Conservation (phyloP, 1,284 basidiomycete genomes). For the Ustilago hordei region DNA sequence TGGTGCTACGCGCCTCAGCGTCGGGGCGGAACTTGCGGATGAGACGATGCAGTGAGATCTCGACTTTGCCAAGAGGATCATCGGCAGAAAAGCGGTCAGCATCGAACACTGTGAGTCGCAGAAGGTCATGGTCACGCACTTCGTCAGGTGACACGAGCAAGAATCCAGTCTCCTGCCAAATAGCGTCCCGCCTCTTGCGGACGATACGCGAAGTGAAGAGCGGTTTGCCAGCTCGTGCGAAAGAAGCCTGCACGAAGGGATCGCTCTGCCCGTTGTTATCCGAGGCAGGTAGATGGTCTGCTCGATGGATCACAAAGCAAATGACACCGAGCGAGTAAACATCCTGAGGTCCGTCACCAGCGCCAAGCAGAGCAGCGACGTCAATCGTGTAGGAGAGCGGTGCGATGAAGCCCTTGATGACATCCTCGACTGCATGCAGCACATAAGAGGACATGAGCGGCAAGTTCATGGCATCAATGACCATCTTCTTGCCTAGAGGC, state of each 20-base stretch:
- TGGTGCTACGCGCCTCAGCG: conserved; percentile 28
- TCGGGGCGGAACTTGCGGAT: conserved; percentile 43
- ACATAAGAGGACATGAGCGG: conserved; percentile 64
- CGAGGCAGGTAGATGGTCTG: conserved; percentile 56
- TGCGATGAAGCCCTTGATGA: conserved; percentile 62
- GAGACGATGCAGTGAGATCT: conserved; percentile 56
- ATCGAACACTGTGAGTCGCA: conserved; percentile 61
- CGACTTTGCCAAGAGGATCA: conserved; percentile 64
- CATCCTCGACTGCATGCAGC: conserved; percentile 57
- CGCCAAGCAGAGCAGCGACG: conserved; percentile 54
- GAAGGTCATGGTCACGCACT: conserved; percentile 57
- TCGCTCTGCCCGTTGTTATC: conserved; percentile 62
- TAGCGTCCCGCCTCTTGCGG: conserved; percentile 50
- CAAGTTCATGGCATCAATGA: conserved; percentile 67
- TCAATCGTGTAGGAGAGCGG: conserved; percentile 63
- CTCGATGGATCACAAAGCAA: conserved; percentile 59
- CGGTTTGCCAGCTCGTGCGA: conserved; percentile 59
- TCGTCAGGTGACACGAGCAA: conserved; percentile 61
- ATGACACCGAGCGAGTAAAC: conserved; percentile 61
- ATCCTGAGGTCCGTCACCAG: conserved; percentile 60
- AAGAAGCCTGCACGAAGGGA: conserved; percentile 61
- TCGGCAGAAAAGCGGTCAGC: conserved; percentile 67
- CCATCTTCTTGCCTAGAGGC: conserved; percentile 63
- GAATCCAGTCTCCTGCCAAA: conserved; percentile 63
- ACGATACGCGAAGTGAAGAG: conserved; percentile 60